phyloP scores from a whole-genome alignment of 78 protist genomes.

The Dictyostelium intermedium region DNA sequence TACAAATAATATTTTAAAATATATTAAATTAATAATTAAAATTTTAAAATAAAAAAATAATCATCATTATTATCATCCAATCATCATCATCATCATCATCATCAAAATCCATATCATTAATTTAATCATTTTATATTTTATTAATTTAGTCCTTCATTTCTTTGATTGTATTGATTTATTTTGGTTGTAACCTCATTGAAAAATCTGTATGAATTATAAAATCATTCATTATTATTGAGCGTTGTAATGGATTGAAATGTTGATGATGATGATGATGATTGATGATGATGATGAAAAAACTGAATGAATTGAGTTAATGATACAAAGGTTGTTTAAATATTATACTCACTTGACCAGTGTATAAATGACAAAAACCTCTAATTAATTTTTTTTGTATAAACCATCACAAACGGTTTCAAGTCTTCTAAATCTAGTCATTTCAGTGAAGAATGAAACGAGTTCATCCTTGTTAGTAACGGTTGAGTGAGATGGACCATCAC shows the following conservation, averaged over 20 bases:
- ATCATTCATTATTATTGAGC: neutral
- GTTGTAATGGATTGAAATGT: neutral
- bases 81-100: no score
- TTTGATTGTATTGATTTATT: neutral
- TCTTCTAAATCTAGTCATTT: slow-evolving; percentile 78
- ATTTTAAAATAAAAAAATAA: neutral
- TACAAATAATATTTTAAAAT: slow-evolving; percentile 6
- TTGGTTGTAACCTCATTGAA: no score
- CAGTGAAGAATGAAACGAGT: slow-evolving; percentile 43
- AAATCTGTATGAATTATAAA: no score
- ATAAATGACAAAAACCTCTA: slow-evolving; percentile 98
- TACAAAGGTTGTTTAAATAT: neutral
- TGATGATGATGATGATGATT: neutral
- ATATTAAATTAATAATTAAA: neutral
- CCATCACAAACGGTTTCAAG: slow-evolving; percentile 81
- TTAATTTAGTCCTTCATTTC: neutral
- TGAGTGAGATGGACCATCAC: slow-evolving; percentile 68
- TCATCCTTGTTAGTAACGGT: slow-evolving; percentile 68
- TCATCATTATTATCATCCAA: no score
- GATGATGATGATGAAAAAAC: neutral
- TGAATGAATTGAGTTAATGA: neutral
- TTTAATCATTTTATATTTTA: neutral
- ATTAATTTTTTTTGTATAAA: slow-evolving; percentile 91
- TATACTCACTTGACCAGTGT: slow-evolving; percentile 93
- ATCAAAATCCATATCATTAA: no score